These are phyloP conservation scores for Sugiyamaella mastotermitis DNA, from an alignment of 805 yeast genomes.

Conservation along the genomic window DNA sequence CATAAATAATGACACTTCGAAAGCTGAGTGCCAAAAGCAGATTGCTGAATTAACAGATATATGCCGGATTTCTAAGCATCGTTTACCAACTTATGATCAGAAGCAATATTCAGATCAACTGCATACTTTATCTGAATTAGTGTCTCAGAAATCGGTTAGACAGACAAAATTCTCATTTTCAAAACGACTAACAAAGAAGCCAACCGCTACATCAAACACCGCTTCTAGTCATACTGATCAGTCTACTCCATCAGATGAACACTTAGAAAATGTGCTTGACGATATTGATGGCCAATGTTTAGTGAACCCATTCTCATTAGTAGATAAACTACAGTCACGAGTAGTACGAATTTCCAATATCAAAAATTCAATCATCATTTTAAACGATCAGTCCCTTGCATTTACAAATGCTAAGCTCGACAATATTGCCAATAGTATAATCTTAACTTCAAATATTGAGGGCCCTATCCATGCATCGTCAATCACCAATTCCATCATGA, in stretches of 20 bases:
- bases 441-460: conserved; percentile 14
- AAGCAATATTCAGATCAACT: conserved; percentile 15
- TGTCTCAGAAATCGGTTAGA: conserved; percentile 1
- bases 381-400: conserved; percentile 1
- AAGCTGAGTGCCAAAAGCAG: conserved; percentile 4
- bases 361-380: conserved; percentile 4
- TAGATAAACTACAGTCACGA: neutral
- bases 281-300: neutral
- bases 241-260: neutral
- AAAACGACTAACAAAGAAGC: neutral
- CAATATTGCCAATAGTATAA: conserved; percentile 16
- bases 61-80: conserved; percentile 13
- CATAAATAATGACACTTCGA: conserved; percentile 1
- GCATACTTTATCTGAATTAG: conserved; percentile 5
- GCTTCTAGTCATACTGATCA: neutral
- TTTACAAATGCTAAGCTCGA: conserved; percentile 11
- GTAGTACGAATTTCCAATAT: conserved; percentile 8
- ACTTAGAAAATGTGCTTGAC: neutral
- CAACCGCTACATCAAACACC: neutral
- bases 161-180: conserved; percentile 1
- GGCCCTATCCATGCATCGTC: conserved; percentile 22
- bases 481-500: conserved; percentile 14
- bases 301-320: neutral
- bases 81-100: conserved; percentile 17
- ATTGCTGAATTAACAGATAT: conserved; percentile 10